Evolutionary conservation across 1,284 basidiomycete species (phyloP), one percentile per base, ranked within the genome.

Genomic region (Tilletia horrida): DNA sequence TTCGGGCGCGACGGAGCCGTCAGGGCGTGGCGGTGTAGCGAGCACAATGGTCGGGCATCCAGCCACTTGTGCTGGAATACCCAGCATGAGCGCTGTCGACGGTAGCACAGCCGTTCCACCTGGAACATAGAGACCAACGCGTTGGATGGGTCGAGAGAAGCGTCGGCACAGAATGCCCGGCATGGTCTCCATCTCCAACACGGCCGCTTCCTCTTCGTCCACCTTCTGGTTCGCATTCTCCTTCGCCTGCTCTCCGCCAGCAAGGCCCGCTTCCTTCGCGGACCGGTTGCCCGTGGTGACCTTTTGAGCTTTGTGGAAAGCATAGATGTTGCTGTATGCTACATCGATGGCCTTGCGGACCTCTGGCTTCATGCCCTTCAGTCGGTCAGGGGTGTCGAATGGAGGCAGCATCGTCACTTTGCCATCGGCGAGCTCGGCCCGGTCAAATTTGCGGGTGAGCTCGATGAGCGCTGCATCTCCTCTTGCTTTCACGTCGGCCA

Each of bases 21-120:
- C 80, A 9, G 75, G 64, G 42, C 94, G 87, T 0, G 96, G 95
- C 11, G 96, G 96, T 1, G 96, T 97, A 2, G 96, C 94, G 67
- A 99, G 86, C 42, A 97, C 91, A 70, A 97, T 90, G 75, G 92
- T 89, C 67, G 88, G 88, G 84, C 96, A 98, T 2, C 92, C 91
- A 0, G 96, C 96, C 11, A 98, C 96, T 83, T 97, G 94, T 0
- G 96, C 96, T 2, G 96, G 96, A 21, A 97, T 90, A 73, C 95
- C 95, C 31, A 99, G 88, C 94, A 97, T 97, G 73, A 99, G 86
- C 6, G 96, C 96, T 2, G 96, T 98, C 2, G 92, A 95, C 13
- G 96, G 96, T 27, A 99, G 85, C 59, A 98, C 88, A 1, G 96
- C 96, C 1, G 95, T 97, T 43, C 96, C 96, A 31, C 96, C 96